These are phyloP conservation scores for Harringtonia aguacate DNA, from an alignment of 2,329 filamentous ascomycete species.

Conservation along the genomic window DNA sequence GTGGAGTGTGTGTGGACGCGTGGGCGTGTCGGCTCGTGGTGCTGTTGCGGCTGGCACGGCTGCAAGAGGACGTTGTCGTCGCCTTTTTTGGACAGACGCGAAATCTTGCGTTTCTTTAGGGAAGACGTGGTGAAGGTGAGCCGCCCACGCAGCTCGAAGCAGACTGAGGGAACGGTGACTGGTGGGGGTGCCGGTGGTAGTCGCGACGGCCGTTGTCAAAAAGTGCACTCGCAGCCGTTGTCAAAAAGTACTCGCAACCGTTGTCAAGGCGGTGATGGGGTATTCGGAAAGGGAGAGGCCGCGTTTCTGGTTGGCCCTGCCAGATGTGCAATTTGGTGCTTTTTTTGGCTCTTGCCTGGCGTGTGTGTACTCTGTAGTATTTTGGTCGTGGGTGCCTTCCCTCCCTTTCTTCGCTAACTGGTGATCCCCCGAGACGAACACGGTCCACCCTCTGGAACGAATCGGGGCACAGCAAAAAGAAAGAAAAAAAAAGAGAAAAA, in stretches of 20 bases:
- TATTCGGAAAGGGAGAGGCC: no score
- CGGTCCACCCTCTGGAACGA: background rate
- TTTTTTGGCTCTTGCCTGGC: no score
- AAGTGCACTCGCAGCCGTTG: no score
- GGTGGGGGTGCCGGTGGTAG: background rate
- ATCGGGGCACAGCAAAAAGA: background rate
- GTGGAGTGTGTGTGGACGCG: conserved; percentile 19
- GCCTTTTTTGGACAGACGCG: conserved; percentile 29
- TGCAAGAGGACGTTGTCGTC: conserved; percentile 23
- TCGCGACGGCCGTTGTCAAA: background rate
- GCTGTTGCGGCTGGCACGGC: background rate
- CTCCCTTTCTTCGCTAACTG: no score
- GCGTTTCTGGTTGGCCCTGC: no score
- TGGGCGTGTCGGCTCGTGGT: conserved; percentile 12
- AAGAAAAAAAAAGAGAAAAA: conserved; percentile 1
- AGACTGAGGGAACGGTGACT: conserved; percentile 6
- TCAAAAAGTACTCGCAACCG: no score
- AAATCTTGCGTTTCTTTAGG: conserved; percentile 62
- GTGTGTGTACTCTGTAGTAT: no score
- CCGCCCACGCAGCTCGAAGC: conserved; percentile 51
- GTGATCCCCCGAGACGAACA: no score
- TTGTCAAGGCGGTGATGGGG: no score
- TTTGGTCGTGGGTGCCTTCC: no score
- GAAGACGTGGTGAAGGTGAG: conserved; percentile 63
- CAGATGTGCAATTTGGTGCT: no score